phyloP scores from a whole-genome alignment of 352 stramenopile genomes.

The Phytophthora niederhauseri region DNA sequence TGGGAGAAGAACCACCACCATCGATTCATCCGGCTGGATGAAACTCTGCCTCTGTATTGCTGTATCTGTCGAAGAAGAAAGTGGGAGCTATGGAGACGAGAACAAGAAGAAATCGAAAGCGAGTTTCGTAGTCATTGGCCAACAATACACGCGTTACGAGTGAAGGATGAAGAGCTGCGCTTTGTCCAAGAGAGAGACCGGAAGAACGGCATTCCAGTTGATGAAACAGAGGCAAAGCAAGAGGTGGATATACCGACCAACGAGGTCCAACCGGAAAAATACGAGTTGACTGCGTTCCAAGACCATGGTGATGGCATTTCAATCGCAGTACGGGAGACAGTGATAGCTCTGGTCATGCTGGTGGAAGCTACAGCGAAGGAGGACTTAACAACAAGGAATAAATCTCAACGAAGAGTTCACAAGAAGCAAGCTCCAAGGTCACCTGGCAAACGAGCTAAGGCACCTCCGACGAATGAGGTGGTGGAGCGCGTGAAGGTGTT shows the following conservation, averaged over 20 bases:
- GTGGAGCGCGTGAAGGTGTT: slow-evolving; percentile 41
- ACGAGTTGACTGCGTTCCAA: slow-evolving; percentile 11
- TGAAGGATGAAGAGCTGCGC: slow-evolving; percentile 58
- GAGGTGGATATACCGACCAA: neutral
- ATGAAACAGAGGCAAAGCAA: slow-evolving; percentile 3
- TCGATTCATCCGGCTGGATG: slow-evolving; percentile 50
- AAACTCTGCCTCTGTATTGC: slow-evolving; percentile 48
- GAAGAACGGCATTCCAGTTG: slow-evolving; percentile 14
- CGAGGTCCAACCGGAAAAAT: slow-evolving; percentile 6
- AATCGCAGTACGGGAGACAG: slow-evolving; percentile 15
- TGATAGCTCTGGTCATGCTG: slow-evolving; percentile 24
- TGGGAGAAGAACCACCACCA: slow-evolving; percentile 81
- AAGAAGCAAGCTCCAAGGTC: slow-evolving; percentile 16
- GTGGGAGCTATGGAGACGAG: slow-evolving; percentile 57
- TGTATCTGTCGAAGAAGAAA: slow-evolving; percentile 67
- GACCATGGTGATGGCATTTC: neutral
- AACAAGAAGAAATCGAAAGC: slow-evolving; percentile 58
- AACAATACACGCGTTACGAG: slow-evolving; percentile 32
- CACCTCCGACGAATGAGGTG: slow-evolving; percentile 9
- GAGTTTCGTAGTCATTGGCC: slow-evolving; percentile 46
- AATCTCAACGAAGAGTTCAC: slow-evolving; percentile 19
- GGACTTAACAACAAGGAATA: neutral
- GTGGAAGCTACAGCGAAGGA: slow-evolving; percentile 23
- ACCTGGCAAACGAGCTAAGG: slow-evolving; percentile 13
- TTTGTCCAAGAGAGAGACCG: slow-evolving; percentile 23